A percentile compares a stretch with the other conserved stretches of the same genome.
Evolutionary conservation across 129 eudicot genomes (phyloP).

Genomic region (Deinandra increscens): DNA sequence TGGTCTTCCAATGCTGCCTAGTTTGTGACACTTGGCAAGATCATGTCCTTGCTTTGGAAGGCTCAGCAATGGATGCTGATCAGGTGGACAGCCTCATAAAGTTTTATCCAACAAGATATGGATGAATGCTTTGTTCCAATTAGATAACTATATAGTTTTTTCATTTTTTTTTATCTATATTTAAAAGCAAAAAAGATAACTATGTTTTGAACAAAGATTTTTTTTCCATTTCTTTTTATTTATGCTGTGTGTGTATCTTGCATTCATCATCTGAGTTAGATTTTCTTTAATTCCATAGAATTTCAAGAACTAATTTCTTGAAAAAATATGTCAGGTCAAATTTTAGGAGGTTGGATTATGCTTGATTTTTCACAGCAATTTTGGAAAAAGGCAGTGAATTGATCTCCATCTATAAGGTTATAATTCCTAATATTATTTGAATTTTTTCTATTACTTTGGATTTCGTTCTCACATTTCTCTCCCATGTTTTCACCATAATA

Average conservation of each 20-base stretch:
- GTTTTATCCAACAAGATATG: conserved; percentile 93
- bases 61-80: conserved; percentile 77
- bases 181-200: conserved; percentile 16
- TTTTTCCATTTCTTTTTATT: no score
- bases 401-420: conserved; percentile 79
- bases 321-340: conserved; percentile 67
- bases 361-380: conserved; percentile 62
- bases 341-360: conserved; percentile 66
- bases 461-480: conserved; percentile 5
- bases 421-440: background rate
- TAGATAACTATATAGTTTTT: no score
- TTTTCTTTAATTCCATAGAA: background rate
- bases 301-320: background rate
- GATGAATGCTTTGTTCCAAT: no score
- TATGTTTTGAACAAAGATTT: background rate
- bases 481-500: conserved; percentile 20
- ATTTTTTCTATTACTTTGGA: background rate
- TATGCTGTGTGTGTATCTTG: background rate
- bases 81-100: conserved; percentile 95
- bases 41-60: conserved; percentile 82
- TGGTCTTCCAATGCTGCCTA: conserved; percentile 10
- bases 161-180: no score
- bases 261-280: background rate
- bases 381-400: conserved; percentile 77
- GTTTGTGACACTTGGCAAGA: conserved; percentile 39